Base-by-base conservation (phyloP, 192 early-diverging fungal genomes). In the Backusella australiensis region DNA sequence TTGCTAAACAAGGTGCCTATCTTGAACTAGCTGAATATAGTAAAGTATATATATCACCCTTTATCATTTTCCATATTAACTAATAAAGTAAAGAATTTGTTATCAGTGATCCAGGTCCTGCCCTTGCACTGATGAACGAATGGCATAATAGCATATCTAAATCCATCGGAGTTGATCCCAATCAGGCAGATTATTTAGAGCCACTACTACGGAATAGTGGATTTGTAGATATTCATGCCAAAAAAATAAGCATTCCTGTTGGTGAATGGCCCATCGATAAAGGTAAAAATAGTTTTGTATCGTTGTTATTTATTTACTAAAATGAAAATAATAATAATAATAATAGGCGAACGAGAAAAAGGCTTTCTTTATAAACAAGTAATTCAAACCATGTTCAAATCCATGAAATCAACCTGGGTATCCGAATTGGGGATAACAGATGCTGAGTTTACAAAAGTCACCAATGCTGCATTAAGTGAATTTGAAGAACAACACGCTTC, bases 1-100 rank as follows among this genome's bases (percentile, higher is more conserved):
- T 89, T 4, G 36, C 83, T 21, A 89, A 87, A 67, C 85, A 85
- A 42, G 85, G 82, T 67, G 88, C 85, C 1, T 81, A 73, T 42
- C 36, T 89, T 0, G 85, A 89, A 66, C 72, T 89, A 0, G 81
- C 86, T 29, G 85, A 89, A 77, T 69, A 77, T 52, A 68, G 77
- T 75, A 81, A 49, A 49, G 46, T 49, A 49, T 49, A 49, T 49
- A n/a, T 19, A 6, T 49, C 46, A 6, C n/a, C 1, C n/a, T 49
- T 49, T 49, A 49, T 49, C 46, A 49, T 49, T 49, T 49, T 49
- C 14, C 46, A n/a, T 49, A 49, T 49, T 49, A n/a, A 49, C 46
- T 49, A 17, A 49, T 17, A 49, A 49, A 49, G 4, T 44, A 34
- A 14, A 26, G 19, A 59, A 5, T 52, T 73, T 49, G 17, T 76